Percentiles rank a stretch among this genome's conserved stretches.
phyloP scores from a whole-genome alignment of 371 early-diverging fungal species.

The Dichotomocladium elegans region DNA sequence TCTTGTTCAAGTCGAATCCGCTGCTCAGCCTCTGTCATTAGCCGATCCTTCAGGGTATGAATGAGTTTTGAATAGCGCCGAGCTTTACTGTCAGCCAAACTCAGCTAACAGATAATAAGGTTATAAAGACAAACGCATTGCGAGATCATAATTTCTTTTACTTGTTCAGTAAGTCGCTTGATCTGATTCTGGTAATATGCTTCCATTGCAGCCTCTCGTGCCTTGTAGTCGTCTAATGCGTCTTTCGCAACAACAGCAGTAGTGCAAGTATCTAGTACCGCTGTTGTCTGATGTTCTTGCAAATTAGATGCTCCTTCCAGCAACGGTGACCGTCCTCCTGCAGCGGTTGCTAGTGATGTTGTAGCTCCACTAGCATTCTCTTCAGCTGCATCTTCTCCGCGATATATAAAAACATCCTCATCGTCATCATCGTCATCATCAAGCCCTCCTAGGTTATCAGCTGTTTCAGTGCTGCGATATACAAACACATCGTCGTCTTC shows the following conservation, averaged over 20 bases:
- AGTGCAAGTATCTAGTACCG: no score
- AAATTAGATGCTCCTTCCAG: no score
- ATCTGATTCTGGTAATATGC: conserved; percentile 28
- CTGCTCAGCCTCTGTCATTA: conserved; percentile 19
- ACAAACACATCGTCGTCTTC: conserved; percentile 35
- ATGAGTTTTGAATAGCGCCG: conserved; percentile 28
- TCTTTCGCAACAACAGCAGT: no score
- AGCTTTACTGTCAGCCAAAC: conserved; percentile 39
- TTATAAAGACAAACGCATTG: not conserved
- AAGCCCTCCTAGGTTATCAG: not conserved
- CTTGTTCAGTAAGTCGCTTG: conserved; percentile 28
- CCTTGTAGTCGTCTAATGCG: not conserved
- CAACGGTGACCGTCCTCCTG: no score
- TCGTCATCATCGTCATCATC: conserved; percentile 31
- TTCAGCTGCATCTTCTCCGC: conserved; percentile 30
- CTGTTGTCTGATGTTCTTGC: no score
- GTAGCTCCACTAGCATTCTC: not conserved
- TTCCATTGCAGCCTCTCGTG: conserved; percentile 20
- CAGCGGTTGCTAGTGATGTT: not conserved
- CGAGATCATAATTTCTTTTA: not conserved
- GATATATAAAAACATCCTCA: conserved; percentile 38
- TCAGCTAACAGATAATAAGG: conserved; percentile 14
- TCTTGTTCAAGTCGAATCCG: conserved; percentile 14
- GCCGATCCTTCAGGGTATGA: conserved; percentile 22
- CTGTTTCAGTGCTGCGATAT: conserved; percentile 19